These are phyloP conservation scores for Podaxis carcinomalis DNA, from an alignment of 768 basidiomycete species.

Conservation along the genomic window DNA sequence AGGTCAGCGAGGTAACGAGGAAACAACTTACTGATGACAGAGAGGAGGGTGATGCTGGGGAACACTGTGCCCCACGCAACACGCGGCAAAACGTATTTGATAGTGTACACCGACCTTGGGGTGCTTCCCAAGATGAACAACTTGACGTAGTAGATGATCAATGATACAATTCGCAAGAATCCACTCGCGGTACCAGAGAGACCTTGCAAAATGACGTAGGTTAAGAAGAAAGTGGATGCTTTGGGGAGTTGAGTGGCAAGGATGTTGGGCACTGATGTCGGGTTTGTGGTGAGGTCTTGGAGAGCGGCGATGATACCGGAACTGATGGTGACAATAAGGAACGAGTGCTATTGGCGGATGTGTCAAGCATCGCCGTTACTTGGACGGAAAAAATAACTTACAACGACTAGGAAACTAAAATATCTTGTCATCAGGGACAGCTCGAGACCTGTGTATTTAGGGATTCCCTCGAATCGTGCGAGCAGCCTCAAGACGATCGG, in stretches of 20 bases:
- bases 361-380: neutral
- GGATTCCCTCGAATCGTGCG: constrained; percentile 86
- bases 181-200: constrained; percentile 75
- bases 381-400: constrained; percentile 35
- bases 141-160: constrained; percentile 89
- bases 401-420: constrained; percentile 89
- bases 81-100: constrained; percentile 69
- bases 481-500: constrained; percentile 76
- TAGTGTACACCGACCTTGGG: constrained; percentile 76
- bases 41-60: constrained; percentile 69
- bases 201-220: constrained; percentile 79
- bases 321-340: constrained; percentile 83
- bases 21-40: constrained; percentile 48
- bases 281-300: constrained; percentile 57
- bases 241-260: constrained; percentile 77
- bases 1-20: constrained; percentile 38
- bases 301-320: constrained; percentile 81
- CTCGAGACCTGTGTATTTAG: constrained; percentile 78
- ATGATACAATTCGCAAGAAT: constrained; percentile 71
- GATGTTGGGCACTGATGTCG: constrained; percentile 60
- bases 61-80: constrained; percentile 78
- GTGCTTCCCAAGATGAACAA: constrained; percentile 84
- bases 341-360: constrained; percentile 65
- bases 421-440: constrained; percentile 88
- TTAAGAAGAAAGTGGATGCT: constrained; percentile 89